Evolutionary conservation across 2,329 filamentous ascomycete genomes (phyloP), one percentile per base, ranked within the genome.

Genomic region (Neofusicoccum cordaticola): DNA sequence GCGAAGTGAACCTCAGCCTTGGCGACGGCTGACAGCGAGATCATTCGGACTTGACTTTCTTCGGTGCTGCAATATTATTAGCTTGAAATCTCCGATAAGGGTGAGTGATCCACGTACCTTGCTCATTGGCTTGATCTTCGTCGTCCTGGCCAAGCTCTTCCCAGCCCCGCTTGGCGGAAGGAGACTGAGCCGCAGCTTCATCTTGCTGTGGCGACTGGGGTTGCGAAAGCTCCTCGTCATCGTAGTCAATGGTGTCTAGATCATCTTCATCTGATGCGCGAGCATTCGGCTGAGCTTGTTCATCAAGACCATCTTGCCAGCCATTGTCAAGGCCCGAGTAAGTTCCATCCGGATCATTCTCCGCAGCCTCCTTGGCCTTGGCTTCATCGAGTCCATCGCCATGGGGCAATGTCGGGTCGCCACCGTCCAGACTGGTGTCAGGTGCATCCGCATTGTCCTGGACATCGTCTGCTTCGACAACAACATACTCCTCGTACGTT

Each of bases 101-200:
- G 15, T 2, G n/a, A 22, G 11, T 44, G 34, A 3, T 47, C 19
- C 15, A 48, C 66, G 11, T n/a, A 62, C 67, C 67, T 67, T 68
- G 66, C 22, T 62, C 53, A 31, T 66, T 50, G 35, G 22, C 53
- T 27, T 52, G 50, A n/a, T 65, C 52, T 4, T 62, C 51, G 2
- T 51, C 53, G 34, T 53, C 64, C 17, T 66, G 66, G 22, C 60
- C 64, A 45, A 66, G 41, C 39, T 68, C 67, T 34, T 67, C 66
- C 37, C 67, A 57, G 34, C 31, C 51, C 15, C 67, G 63, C 48
- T 69, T 69, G 45, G 42, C 62, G 22, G 60, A 66, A 15, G 47
- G 44, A 22, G 62, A 61, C 41, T 37, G 31, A 45, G 31, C 41
- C n/a, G 50, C 61, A 60, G 39, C 41, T 37, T 64, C 60, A 34